These are phyloP conservation scores for Xylaria venustula DNA, from an alignment of 495 filamentous ascomycete species.

Conservation along the genomic window DNA sequence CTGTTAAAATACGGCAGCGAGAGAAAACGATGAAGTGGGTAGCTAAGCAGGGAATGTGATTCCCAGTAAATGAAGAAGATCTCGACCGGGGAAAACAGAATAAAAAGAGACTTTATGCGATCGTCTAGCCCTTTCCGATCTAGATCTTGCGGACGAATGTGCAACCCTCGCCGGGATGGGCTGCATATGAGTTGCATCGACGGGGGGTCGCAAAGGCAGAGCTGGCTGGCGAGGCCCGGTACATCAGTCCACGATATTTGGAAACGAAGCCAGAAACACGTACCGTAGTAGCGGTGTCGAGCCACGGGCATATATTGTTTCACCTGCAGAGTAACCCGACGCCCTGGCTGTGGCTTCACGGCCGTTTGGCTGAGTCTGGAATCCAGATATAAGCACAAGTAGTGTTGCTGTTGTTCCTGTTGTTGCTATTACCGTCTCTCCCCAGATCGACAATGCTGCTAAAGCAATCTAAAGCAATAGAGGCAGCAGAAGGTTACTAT, in stretches of 20 bases:
- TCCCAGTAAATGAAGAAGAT: neutral
- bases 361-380: neutral
- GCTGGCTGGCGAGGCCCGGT: neutral
- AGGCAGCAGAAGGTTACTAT: too few species aligned
- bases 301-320: neutral
- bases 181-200: slow-evolving; percentile 17
- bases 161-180: slow-evolving; percentile 7
- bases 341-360: neutral
- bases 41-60: neutral
- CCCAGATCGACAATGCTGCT: too few species aligned
- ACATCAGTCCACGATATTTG: neutral
- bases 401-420: too few species aligned
- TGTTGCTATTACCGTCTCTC: neutral
- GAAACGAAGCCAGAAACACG: neutral
- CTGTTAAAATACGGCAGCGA: neutral
- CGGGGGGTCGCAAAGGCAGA: neutral
- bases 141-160: slow-evolving; percentile 11
- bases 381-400: too few species aligned
- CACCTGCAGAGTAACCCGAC: slow-evolving; percentile 2
- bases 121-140: slow-evolving; percentile 11
- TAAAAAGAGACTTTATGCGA: neutral
- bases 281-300: slow-evolving; percentile 5
- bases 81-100: neutral
- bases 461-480: too few species aligned
- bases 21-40: neutral